Evolutionary conservation across 2,329 filamentous ascomycete species (phyloP).

Genomic region (Elsinoe perseae): DNA sequence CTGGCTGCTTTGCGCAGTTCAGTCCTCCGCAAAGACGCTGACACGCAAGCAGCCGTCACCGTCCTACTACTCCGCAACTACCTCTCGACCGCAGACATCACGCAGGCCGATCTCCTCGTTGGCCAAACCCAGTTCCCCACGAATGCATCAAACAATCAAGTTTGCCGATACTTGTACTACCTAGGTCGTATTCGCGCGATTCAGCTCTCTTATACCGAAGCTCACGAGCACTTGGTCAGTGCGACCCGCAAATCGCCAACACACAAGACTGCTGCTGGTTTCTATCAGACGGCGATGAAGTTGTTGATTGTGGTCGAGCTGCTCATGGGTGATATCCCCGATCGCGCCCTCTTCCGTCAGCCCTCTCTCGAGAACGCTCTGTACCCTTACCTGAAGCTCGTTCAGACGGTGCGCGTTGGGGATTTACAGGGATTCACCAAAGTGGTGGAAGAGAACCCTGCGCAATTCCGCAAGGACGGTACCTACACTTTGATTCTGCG

Average conservation of each 20-base stretch:
- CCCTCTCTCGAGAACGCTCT: slow-evolving; percentile 78
- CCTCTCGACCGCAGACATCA: slow-evolving; percentile 89
- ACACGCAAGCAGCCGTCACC: slow-evolving; percentile 94
- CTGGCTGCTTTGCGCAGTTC: slow-evolving; percentile 85
- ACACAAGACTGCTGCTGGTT: slow-evolving; percentile 79
- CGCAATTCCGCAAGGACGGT: slow-evolving; percentile 83
- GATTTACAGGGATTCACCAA: slow-evolving; percentile 90
- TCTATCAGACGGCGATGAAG: slow-evolving; percentile 94
- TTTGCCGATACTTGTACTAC: slow-evolving; percentile 95
- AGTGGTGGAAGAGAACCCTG: slow-evolving; percentile 70
- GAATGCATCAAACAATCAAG: slow-evolving; percentile 94
- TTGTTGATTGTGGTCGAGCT: slow-evolving; percentile 93
- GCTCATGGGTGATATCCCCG: slow-evolving; percentile 96
- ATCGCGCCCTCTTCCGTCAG: slow-evolving; percentile 88
- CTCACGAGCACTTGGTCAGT: slow-evolving; percentile 85
- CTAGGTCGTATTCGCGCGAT: slow-evolving; percentile 93
- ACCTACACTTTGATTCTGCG: slow-evolving; percentile 94
- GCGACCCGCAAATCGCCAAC: slow-evolving; percentile 93
- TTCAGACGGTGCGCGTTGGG: slow-evolving; percentile 92
- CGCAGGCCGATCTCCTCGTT: slow-evolving; percentile 89
- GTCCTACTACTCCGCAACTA: slow-evolving; percentile 94
- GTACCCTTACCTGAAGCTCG: slow-evolving; percentile 86
- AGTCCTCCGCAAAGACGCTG: slow-evolving; percentile 92
- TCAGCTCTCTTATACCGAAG: slow-evolving; percentile 93
- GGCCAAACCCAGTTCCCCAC: slow-evolving; percentile 93